These are phyloP conservation scores for Ogataea nitratoaversa DNA, from an alignment of 805 yeast genomes.

Conservation along the genomic window DNA sequence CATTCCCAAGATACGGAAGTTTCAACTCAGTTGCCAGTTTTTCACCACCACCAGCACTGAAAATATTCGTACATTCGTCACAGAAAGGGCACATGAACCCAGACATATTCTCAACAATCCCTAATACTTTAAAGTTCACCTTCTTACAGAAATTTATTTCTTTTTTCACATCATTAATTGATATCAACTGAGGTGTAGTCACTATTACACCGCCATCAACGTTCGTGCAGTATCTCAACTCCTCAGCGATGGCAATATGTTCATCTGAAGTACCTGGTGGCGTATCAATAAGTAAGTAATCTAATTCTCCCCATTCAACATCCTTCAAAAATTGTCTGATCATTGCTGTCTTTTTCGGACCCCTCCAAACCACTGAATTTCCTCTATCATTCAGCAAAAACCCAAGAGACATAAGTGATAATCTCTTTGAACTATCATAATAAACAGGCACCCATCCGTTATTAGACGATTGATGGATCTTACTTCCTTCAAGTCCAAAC, in stretches of 20 bases:
- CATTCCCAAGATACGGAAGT: constrained; percentile 72
- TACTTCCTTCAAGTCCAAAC: constrained; percentile 82
- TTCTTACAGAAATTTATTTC: constrained; percentile 90
- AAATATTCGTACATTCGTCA: constrained; percentile 85
- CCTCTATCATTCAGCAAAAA: constrained; percentile 81
- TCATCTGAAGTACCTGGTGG: constrained; percentile 99
- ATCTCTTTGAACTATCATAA: constrained; percentile 37
- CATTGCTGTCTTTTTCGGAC: constrained; percentile 98
- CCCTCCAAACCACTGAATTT: constrained; percentile 95
- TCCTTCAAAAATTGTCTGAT: constrained; percentile 87
- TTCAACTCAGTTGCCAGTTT: constrained; percentile 56
- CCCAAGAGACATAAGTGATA: constrained; percentile 83
- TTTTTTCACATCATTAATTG: constrained; percentile 90
- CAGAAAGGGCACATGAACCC: constrained; percentile 96
- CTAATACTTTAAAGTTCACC: constrained; percentile 74
- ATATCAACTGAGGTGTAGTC: constrained; percentile 93
- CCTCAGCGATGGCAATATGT: constrained; percentile 95
- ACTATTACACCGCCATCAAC: constrained; percentile 94
- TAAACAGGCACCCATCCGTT: constrained; percentile 97
- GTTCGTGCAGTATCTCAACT: constrained; percentile 55
- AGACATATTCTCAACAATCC: constrained; percentile 93
- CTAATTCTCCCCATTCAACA: constrained; percentile 83
- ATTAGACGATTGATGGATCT: constrained; percentile 72
- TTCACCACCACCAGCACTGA: constrained; percentile 90
- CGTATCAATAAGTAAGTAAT: constrained; percentile 84